Conservation (phyloP, 2,329 filamentous ascomycete genomes). For the Sporothrix luriei region DNA sequence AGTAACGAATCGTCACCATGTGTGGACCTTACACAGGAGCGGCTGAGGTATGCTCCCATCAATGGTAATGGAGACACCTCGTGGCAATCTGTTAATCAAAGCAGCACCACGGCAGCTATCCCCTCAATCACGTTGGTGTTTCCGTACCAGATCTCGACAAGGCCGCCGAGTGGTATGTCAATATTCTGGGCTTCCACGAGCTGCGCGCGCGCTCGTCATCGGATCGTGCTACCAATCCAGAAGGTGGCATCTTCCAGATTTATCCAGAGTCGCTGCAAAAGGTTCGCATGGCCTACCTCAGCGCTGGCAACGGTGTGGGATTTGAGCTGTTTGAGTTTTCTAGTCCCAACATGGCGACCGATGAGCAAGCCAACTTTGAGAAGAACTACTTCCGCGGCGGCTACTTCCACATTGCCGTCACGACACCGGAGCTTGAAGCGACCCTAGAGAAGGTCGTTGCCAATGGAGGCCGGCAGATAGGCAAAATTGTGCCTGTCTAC, state of each 20-base stretch:
- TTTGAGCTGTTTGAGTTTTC: constrained; percentile 30
- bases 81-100: neutral
- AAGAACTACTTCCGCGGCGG: constrained; percentile 27
- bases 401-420: constrained; percentile 29
- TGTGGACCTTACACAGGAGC: constrained; percentile 3
- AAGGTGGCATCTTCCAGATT: constrained; percentile 25
- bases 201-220: constrained; percentile 1
- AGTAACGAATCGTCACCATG: neutral
- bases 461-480: constrained; percentile 19
- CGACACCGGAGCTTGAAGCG: constrained; percentile 10
- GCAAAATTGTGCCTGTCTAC: constrained; percentile 17
- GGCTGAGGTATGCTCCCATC: neutral
- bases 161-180: constrained; percentile 21
- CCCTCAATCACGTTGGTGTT: constrained; percentile 24
- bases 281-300: constrained; percentile 28
- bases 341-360: neutral
- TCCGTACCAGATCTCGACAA: constrained; percentile 27
- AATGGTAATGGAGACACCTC: too few relatives aligned
- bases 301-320: constrained; percentile 29
- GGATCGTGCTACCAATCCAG: neutral
- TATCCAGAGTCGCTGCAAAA: constrained; percentile 26
- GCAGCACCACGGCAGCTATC: constrained; percentile 23
- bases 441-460: constrained; percentile 15
- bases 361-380: constrained; percentile 22
- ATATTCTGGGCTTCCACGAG: constrained; percentile 27